phyloP scores from a whole-genome alignment of 2,329 filamentous ascomycete genomes.

The Aureobasidium lini region DNA sequence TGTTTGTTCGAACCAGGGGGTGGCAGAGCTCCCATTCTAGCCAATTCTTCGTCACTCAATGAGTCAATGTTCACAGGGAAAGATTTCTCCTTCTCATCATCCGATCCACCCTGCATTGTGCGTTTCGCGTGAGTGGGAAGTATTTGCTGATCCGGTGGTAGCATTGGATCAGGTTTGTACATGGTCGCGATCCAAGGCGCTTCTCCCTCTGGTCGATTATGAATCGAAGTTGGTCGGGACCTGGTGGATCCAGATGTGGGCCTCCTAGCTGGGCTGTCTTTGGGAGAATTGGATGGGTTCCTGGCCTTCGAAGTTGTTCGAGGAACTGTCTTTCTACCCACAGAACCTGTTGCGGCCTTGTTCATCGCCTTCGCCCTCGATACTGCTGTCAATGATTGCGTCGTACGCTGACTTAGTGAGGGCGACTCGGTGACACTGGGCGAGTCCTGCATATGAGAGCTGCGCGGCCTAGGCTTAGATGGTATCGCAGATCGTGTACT shows the following conservation, averaged over 20 bases:
- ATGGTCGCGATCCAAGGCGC: slow-evolving; percentile 92
- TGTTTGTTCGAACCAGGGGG: slow-evolving; percentile 4
- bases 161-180: slow-evolving; percentile 88
- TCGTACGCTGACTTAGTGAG: background rate
- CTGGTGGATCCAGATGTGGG: slow-evolving; percentile 27
- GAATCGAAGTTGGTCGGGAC: slow-evolving; percentile 22
- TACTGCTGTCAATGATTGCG: background rate
- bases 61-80: slow-evolving; percentile 84
- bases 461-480: background rate
- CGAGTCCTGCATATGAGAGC: slow-evolving; percentile 3
- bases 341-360: background rate
- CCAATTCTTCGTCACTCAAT: slow-evolving; percentile 58
- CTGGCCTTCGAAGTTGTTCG: background rate
- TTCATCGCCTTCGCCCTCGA: slow-evolving; percentile 2
- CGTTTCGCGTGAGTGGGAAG: slow-evolving; percentile 87
- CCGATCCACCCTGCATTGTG: slow-evolving; percentile 91
- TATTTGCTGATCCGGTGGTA: slow-evolving; percentile 92
- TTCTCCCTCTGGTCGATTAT: slow-evolving; percentile 77
- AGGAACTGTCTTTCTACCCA: slow-evolving; percentile 6
- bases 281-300: slow-evolving; percentile 27
- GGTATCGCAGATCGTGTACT: background rate
- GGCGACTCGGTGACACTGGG: background rate
- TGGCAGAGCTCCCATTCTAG: slow-evolving; percentile 31
- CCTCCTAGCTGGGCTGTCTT: slow-evolving; percentile 14
- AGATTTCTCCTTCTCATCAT: slow-evolving; percentile 79